Evolutionary conservation across 139 green algal species (phyloP), one percentile per base, ranked within the genome.

Genomic region (Chlorokybus atmophyticus): DNA sequence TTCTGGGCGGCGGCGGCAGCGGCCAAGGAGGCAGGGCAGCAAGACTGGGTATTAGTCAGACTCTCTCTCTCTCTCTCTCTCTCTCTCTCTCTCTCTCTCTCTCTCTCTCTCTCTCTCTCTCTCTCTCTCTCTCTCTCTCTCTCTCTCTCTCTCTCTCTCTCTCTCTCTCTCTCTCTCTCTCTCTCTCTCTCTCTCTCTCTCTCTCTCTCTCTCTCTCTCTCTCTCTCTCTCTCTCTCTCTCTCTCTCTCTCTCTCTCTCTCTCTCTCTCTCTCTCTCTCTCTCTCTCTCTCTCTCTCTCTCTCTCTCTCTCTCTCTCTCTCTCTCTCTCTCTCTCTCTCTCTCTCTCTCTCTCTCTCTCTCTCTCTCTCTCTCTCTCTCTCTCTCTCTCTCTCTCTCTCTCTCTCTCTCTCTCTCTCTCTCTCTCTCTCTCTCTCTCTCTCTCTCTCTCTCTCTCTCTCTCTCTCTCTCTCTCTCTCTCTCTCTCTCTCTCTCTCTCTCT

Each of bases 51-150:
- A n/a, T n/a, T n/a, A n/a, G n/a, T n/a, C n/a, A n/a, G n/a, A n/a
- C 35, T 44, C 35, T 44, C 35, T 44, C 35, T 44, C 35, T 44
- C 35, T 44, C 35, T 44, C 35, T 44, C 35, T 44, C 35, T 44
- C 35, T 44, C 35, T 44, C 35, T 44, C 35, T 44, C 35, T 44
- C 35, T 44, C 35, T 44, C 35, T 44, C 35, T 44, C 35, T 44
- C 35, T 44, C 35, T 44, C 35, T 44, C 35, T 44, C 35, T 44
- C 35, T 44, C 35, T 44, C 35, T 44, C 35, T 44, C 35, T 44
- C 35, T 44, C 35, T 44, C 35, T 44, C 35, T 44, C 35, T 44
- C 35, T 44, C 35, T 44, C 35, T 44, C 35, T 44, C 35, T 44
- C 35, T 44, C 35, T 44, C 35, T 44, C 35, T 44, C 35, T 44